phyloP scores from a whole-genome alignment of 2,329 filamentous ascomycete genomes.

The Alternaria alternata region DNA sequence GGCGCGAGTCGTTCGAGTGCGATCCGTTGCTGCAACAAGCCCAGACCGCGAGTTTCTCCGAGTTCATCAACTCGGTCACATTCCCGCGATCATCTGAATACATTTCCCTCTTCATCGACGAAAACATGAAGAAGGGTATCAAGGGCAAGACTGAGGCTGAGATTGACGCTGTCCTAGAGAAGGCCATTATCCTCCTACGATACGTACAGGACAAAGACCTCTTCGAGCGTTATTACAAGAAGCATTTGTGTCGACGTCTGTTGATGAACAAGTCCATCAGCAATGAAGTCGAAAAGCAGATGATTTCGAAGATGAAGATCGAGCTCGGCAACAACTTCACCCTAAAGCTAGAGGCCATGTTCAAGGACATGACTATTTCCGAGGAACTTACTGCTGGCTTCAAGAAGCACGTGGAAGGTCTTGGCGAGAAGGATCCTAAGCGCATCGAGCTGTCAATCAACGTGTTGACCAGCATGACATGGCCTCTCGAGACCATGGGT shows the following conservation, averaged over 20 bases:
- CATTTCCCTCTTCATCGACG: slow-evolving; percentile 95
- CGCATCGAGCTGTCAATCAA: slow-evolving; percentile 82
- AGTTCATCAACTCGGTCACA: slow-evolving; percentile 81
- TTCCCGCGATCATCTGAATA: slow-evolving; percentile 88
- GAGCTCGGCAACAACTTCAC: slow-evolving; percentile 96
- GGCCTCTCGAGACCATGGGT: slow-evolving; percentile 89
- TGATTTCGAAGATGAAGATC: slow-evolving; percentile 96
- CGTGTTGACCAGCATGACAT: slow-evolving; percentile 91
- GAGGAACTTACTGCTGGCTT: slow-evolving; percentile 82
- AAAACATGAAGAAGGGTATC: slow-evolving; percentile 92
- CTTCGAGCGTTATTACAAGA: slow-evolving; percentile 98
- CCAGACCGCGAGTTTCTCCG: slow-evolving; percentile 84
- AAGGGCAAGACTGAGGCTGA: slow-evolving; percentile 91
- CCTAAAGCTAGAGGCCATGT: slow-evolving; percentile 93
- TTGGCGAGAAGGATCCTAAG: slow-evolving; percentile 64
- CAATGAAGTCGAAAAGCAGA: slow-evolving; percentile 90
- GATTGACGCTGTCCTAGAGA: slow-evolving; percentile 83
- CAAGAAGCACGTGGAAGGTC: slow-evolving; percentile 71
- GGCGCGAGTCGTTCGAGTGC: slow-evolving; percentile 73
- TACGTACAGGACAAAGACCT: slow-evolving; percentile 93
- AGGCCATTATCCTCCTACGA: slow-evolving; percentile 85
- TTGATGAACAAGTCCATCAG: slow-evolving; percentile 90
- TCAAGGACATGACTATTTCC: slow-evolving; percentile 92
- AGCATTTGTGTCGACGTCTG: slow-evolving; percentile 87
- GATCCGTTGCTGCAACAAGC: slow-evolving; percentile 83